These are phyloP conservation scores for Picea abies DNA, from an alignment of 83 land plant species.

Conservation along the genomic window DNA sequence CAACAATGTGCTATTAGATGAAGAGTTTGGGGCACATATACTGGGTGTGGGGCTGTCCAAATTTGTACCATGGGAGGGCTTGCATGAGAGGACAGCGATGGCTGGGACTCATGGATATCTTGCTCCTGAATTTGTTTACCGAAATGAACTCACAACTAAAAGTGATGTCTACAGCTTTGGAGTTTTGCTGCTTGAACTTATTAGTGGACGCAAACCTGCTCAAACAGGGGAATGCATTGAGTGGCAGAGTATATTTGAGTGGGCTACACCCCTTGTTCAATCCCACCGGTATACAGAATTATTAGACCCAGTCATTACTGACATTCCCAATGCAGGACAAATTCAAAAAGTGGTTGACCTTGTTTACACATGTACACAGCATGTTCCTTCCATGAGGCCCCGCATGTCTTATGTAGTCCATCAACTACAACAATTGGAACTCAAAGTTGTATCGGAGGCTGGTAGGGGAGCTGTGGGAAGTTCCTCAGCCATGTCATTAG, in stretches of 20 bases:
- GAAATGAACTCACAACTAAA: slow-evolving; percentile 94
- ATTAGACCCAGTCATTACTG: slow-evolving; percentile 72
- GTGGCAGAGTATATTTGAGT: slow-evolving; percentile 93
- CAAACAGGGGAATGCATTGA: slow-evolving; percentile 78
- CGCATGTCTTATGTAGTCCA: slow-evolving; percentile 96
- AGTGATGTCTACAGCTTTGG: slow-evolving; percentile 98
- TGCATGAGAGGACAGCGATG: slow-evolving; percentile 72
- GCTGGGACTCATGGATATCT: slow-evolving; percentile 90
- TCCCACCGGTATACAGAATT: slow-evolving; percentile 73
- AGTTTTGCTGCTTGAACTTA: slow-evolving; percentile 88
- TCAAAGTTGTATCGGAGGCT: slow-evolving; percentile 21
- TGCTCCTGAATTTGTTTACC: slow-evolving; percentile 95
- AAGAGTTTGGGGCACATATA: slow-evolving; percentile 83
- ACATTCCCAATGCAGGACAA: slow-evolving; percentile 62
- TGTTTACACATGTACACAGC: slow-evolving; percentile 93
- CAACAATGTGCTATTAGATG: slow-evolving; percentile 88
- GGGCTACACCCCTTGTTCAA: slow-evolving; percentile 98
- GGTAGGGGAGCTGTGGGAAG: slow-evolving; percentile 24
- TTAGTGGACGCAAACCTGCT: slow-evolving; percentile 87
- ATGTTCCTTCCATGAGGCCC: slow-evolving; percentile 94
- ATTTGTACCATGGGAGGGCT: slow-evolving; percentile 80
- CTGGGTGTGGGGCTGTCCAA: slow-evolving; percentile 93
- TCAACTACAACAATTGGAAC: slow-evolving; percentile 78
- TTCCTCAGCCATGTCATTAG: slow-evolving; percentile 24
- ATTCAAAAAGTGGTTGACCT: slow-evolving; percentile 86